These are phyloP conservation scores for Paramecium caudatum DNA, from an alignment of 73 alveolate genomes.

Conservation along the genomic window DNA sequence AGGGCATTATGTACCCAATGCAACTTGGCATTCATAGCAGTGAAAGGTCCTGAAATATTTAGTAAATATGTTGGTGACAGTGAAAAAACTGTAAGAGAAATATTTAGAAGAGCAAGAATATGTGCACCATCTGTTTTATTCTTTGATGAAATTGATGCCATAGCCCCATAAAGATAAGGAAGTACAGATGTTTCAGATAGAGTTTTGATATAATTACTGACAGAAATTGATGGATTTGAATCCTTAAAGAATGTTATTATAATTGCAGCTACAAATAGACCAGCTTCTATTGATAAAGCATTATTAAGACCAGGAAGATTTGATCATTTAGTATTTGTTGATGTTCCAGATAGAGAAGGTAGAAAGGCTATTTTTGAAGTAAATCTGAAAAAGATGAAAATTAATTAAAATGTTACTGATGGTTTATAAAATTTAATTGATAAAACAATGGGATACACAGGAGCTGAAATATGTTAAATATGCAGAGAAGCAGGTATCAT, in stretches of 20 bases:
- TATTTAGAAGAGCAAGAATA: constrained; percentile 96
- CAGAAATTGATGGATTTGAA: constrained; percentile 96
- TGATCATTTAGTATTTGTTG: constrained; percentile 89
- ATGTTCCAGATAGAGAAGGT: constrained; percentile 86
- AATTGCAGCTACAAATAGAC: constrained; percentile 95
- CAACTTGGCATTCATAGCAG: constrained; percentile 98
- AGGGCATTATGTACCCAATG: constrained; percentile 99
- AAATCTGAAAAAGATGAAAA: constrained; percentile 66
- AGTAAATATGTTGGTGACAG: constrained; percentile 99
- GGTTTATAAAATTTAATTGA: constrained; percentile 65
- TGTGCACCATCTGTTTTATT: constrained; percentile 98
- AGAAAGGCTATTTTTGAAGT: constrained; percentile 84
- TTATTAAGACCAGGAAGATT: constrained; percentile 97
- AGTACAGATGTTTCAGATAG: constrained; percentile 77
- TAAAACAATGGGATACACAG: constrained; percentile 83
- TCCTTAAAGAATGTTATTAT: constrained; percentile 85
- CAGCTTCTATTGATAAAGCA: constrained; percentile 90
- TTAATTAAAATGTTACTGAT: constrained; percentile 66
- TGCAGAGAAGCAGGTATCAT: constrained; percentile 84
- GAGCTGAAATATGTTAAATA: constrained; percentile 83
- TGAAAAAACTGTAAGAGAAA: constrained; percentile 99
- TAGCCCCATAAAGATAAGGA: constrained; percentile 74
- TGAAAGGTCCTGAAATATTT: constrained; percentile 99
- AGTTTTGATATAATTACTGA: constrained; percentile 79
- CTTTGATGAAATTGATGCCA: constrained; percentile 95